phyloP scores from a whole-genome alignment of 306 rosid genomes.

The Echinosophora koreensis region DNA sequence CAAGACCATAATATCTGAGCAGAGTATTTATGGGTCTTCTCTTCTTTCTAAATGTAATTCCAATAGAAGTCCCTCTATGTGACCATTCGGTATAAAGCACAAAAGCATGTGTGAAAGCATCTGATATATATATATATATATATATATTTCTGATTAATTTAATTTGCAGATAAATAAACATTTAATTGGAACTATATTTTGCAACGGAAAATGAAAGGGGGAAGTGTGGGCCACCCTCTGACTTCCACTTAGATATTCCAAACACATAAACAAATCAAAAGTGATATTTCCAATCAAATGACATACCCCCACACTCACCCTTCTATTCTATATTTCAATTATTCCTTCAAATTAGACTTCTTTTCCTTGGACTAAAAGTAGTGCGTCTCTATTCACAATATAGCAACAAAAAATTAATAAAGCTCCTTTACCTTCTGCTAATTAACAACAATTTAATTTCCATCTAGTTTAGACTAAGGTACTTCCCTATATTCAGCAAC shows the following conservation, averaged over 20 bases:
- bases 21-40: conserved; percentile 43
- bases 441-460: conserved; percentile 51
- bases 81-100: conserved; percentile 79
- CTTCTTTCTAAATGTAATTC: conserved; percentile 55
- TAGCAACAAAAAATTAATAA: conserved; percentile 53
- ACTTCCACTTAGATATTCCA: conserved; percentile 97
- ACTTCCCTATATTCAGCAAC: conserved; percentile 56
- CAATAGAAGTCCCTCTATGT: conserved; percentile 70
- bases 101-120: conserved; percentile 63
- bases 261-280: conserved; percentile 70
- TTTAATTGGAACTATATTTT: conserved; percentile 20
- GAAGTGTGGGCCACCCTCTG: conserved; percentile 74
- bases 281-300: conserved; percentile 81
- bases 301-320: conserved; percentile 62
- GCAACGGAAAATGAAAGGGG: conserved; percentile 47
- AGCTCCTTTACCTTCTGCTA: conserved; percentile 58
- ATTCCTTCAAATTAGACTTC: conserved; percentile 56
- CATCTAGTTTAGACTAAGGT: conserved; percentile 39
- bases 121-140: not conserved
- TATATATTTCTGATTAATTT: conserved; percentile 28
- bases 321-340: conserved; percentile 61
- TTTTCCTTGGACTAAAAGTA: conserved; percentile 58
- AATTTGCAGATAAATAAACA: not conserved
- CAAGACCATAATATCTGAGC: not conserved
- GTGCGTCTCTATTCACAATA: conserved; percentile 66